Percentiles rank a stretch among this genome's conserved stretches.
These are phyloP conservation scores for Pythium utonaiense DNA, from an alignment of 352 stramenopile genomes.

Conservation along the genomic window DNA sequence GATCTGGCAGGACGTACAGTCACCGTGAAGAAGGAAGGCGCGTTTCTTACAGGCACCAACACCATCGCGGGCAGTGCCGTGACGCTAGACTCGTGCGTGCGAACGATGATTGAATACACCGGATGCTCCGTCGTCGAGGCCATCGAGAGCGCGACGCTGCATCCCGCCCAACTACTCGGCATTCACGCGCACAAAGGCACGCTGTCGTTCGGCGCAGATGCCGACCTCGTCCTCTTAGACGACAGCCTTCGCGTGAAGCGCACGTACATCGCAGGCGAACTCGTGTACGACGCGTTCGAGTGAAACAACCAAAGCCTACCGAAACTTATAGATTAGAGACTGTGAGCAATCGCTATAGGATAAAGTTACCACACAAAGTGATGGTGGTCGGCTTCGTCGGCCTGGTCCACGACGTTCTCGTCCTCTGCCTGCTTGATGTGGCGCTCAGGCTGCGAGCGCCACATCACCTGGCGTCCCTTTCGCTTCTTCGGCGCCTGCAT, in stretches of 20 bases:
- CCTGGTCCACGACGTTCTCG: slow-evolving; percentile 77
- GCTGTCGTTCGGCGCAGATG: slow-evolving; percentile 67
- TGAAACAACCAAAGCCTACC: not conserved
- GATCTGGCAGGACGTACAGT: slow-evolving; percentile 73
- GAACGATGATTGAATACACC: slow-evolving; percentile 79
- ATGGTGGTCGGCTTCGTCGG: slow-evolving; percentile 78
- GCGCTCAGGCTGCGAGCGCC: slow-evolving; percentile 78
- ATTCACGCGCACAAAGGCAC: slow-evolving; percentile 60
- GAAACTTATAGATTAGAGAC: not conserved
- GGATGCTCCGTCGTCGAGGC: slow-evolving; percentile 74
- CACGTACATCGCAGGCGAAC: slow-evolving; percentile 72
- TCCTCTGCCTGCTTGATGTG: slow-evolving; percentile 76
- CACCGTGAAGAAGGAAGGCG: slow-evolving; percentile 37
- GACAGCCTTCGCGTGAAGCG: slow-evolving; percentile 57
- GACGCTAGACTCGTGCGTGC: slow-evolving; percentile 79
- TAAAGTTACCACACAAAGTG: slow-evolving; percentile 71
- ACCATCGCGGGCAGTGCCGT: slow-evolving; percentile 86
- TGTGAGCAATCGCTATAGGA: not conserved
- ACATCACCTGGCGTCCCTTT: slow-evolving; percentile 92
- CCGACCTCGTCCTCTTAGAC: slow-evolving; percentile 84
- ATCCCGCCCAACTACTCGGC: slow-evolving; percentile 70
- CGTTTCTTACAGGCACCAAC: slow-evolving; percentile 62
- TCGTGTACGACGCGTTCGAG: slow-evolving; percentile 40
- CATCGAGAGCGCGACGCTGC: slow-evolving; percentile 64
- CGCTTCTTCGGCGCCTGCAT: slow-evolving; percentile 93